A percentile compares a stretch with the other conserved stretches of the same genome.
phyloP scores from a whole-genome alignment of 2,329 filamentous ascomycete genomes.

The Neofusicoccum ribis region DNA sequence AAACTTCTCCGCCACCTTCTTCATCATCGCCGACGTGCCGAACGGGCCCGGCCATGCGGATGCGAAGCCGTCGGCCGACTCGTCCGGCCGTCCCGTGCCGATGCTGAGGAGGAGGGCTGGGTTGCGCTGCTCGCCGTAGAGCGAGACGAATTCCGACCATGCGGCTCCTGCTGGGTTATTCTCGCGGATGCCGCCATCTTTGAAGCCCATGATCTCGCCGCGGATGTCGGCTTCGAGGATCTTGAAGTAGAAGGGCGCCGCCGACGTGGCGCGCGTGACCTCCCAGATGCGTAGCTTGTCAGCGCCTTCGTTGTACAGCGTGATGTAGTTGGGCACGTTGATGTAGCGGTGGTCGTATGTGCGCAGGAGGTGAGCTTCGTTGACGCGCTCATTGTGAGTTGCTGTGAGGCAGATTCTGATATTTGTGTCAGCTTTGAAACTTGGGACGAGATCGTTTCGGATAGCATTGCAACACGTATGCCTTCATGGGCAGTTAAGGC shows the following conservation, averaged over 20 bases:
- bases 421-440: neutral
- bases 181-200: constrained; percentile 53
- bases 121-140: constrained; percentile 45
- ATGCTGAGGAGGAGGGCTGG: constrained; percentile 49
- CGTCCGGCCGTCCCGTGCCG: constrained; percentile 49
- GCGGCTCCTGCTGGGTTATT: constrained; percentile 53
- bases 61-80: constrained; percentile 48
- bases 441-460: neutral
- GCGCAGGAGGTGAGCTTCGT: constrained; percentile 51
- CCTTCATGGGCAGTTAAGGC: neutral
- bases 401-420: constrained; percentile 50
- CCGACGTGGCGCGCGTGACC: constrained; percentile 54
- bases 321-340: constrained; percentile 46
- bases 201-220: constrained; percentile 44
- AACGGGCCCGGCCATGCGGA: constrained; percentile 48
- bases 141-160: constrained; percentile 47
- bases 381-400: constrained; percentile 48
- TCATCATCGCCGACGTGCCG: constrained; percentile 41
- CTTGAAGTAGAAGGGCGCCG: constrained; percentile 55
- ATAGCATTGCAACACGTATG: neutral
- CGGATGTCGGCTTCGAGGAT: constrained; percentile 48
- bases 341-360: constrained; percentile 50
- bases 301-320: constrained; percentile 49
- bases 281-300: constrained; percentile 52
- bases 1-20: constrained; percentile 50